These are phyloP conservation scores for Cichorium intybus DNA, from an alignment of 140 eudicot species.

Conservation along the genomic window DNA sequence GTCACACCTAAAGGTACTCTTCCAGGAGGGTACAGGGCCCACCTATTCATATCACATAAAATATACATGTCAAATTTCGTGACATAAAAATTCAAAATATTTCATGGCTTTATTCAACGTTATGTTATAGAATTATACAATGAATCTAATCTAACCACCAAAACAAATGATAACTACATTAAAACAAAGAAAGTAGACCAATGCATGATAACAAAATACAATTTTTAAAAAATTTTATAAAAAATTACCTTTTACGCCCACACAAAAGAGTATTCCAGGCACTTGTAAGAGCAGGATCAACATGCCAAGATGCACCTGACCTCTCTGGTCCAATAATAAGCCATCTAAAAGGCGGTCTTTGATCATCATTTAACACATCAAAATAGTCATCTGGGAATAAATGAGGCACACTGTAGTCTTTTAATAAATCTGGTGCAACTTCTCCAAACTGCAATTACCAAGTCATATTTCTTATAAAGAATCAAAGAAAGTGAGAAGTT, in stretches of 20 bases:
- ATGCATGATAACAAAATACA: background rate
- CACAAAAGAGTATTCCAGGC: constrained; percentile 97
- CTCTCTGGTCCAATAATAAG: constrained; percentile 97
- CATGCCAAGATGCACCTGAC: constrained; percentile 99
- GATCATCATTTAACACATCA: constrained; percentile 70
- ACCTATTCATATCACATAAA: constrained; percentile 41
- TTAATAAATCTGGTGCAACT: constrained; percentile 72
- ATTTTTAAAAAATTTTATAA: background rate
- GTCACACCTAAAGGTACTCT: constrained; percentile 97
- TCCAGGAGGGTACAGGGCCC: constrained; percentile 99
- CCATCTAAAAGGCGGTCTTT: constrained; percentile 92
- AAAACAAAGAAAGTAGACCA: background rate
- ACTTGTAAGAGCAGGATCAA: constrained; percentile 99
- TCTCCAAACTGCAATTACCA: constrained; percentile 82
- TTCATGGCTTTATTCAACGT: background rate
- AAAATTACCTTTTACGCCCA: constrained; percentile 93
- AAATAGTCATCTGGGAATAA: constrained; percentile 85
- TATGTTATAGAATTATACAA: background rate
- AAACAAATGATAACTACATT: background rate
- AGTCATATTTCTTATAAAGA: constrained; percentile 11
- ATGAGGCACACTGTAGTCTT: constrained; percentile 86
- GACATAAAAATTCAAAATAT: constrained; percentile 2
- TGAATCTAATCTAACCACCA: background rate
- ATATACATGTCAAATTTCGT: background rate
- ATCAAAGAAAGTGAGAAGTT: background rate